Conservation (phyloP, 441 rosid genomes). For the Kokia cookei region DNA sequence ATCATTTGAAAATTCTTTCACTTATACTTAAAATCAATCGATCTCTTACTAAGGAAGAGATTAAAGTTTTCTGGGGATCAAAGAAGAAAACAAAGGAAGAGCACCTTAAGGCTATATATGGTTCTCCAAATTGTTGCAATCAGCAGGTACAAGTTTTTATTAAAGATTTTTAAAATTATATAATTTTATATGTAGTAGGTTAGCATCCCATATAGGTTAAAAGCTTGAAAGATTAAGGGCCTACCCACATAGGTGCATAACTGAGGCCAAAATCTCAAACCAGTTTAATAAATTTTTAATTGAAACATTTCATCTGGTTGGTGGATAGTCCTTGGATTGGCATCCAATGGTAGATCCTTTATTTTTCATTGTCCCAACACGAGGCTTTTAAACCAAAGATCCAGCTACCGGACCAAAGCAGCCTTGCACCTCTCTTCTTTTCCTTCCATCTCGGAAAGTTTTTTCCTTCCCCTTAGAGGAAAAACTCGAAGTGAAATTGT, state of each 20-base stretch:
- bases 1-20: slow-evolving; percentile 9
- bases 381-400: no score
- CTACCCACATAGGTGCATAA: not conserved
- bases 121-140: slow-evolving; percentile 9
- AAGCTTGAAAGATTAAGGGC: not conserved
- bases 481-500: no score
- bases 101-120: slow-evolving; percentile 39
- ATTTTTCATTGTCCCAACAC: no score
- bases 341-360: slow-evolving; percentile 3
- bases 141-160: not conserved
- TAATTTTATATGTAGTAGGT: not conserved
- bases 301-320: slow-evolving; percentile 3
- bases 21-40: slow-evolving; percentile 41
- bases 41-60: slow-evolving; percentile 66
- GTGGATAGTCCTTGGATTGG: slow-evolving; percentile 19
- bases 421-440: no score
- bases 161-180: no score
- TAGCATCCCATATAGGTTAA: not conserved
- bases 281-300: no score
- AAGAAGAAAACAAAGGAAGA: slow-evolving; percentile 63
- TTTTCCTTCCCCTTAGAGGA: no score
- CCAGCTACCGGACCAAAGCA: no score
- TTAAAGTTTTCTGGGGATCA: slow-evolving; percentile 61
- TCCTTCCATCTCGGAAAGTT: no score
- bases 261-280: not conserved